Base-by-base conservation (phyloP, 805 yeast genomes). In the Cyberlindnera sargentensis region DNA sequence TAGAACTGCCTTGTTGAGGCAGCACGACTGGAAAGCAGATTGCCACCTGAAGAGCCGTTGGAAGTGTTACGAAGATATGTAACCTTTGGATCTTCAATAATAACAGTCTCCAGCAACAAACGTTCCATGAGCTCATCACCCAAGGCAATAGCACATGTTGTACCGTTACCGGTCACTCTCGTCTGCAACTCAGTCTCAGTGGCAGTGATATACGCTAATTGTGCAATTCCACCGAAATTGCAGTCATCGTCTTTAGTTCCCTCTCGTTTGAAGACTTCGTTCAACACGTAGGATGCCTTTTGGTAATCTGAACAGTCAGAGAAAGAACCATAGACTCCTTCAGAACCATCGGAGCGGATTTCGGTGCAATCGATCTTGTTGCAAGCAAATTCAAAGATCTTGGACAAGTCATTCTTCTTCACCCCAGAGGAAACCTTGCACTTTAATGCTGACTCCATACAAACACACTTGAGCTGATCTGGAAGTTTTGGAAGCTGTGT, bases 401-500 rank as follows among this genome's bases (percentile, higher is more conserved):
- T 71, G 40, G 75, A 70, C 57, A 81, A 82, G 48, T 79, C 76
- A 3, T 65, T 61, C 3, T 59, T 47, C 39, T 65, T 67, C 33
- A 75, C 78, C 43, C 64, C 65, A 36, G 71, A 71, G 15, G 65
- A 47, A 31, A 83, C 73, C 36, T 75, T 76, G 67, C 93, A 85
- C 9, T 67, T 57, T 51, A 80, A 67, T 1, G 79, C 55, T n/a
- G 55, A 51, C 34, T 73, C 64, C 60, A 82, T 64, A 65, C 93
- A 85, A 40, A 72, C 67, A 65, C 93, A 85, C 37, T 73, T 73
- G 25, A 60, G 65, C 37, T 66, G 58, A 47, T 82, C 73, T 35
- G 95, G 95, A 8, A 82, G 73, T 47, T 84, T 85, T 40, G 95
- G 93, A 51, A 82, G 66, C 8, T 55, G 58, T 11, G 72, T 61